Evolutionary conservation across 306 rosid genomes (phyloP).

Genomic region (Cicer judaicum): DNA sequence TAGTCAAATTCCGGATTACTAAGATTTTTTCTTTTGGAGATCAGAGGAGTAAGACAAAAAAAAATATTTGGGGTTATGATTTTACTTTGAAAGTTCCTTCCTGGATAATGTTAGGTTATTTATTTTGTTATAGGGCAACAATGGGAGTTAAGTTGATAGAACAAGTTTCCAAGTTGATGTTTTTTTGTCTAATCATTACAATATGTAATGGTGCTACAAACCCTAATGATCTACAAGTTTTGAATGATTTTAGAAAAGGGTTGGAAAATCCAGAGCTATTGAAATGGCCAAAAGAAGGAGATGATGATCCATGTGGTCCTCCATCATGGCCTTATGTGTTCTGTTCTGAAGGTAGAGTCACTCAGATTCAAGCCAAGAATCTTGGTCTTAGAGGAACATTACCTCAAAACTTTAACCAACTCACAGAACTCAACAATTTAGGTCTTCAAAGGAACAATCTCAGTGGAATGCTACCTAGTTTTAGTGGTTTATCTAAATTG

Average conservation of each 20-base stretch:
- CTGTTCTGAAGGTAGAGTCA: conserved; percentile 66
- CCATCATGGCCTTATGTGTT: conserved; percentile 75
- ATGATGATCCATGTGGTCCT: conserved; percentile 75
- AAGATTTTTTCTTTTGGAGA: no score
- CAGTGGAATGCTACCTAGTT: conserved; percentile 65
- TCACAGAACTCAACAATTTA: conserved; percentile 69
- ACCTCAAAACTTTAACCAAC: conserved; percentile 75
- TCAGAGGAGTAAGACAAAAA: no score
- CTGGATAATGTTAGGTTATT: conserved; percentile 21
- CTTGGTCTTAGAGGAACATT: conserved; percentile 69
- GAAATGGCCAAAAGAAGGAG: conserved; percentile 70
- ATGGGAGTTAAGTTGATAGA: conserved; percentile 47
- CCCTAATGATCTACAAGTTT: conserved; percentile 68
- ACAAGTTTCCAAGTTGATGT: conserved; percentile 44
- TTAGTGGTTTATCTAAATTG: conserved; percentile 76
- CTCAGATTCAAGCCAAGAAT: conserved; percentile 80
- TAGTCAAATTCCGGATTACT: no score
- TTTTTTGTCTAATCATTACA: conserved; percentile 44
- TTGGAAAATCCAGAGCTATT: conserved; percentile 74
- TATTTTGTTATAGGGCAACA: conserved; percentile 23
- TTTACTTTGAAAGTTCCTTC: conserved; percentile 35
- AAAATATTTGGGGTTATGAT: conserved; percentile 8
- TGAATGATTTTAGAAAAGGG: conserved; percentile 71
- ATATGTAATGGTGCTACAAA: conserved; percentile 58
- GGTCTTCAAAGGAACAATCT: conserved; percentile 82